Evolutionary conservation across 768 basidiomycete species (phyloP).

Genomic region (Leccinellum albellum): DNA sequence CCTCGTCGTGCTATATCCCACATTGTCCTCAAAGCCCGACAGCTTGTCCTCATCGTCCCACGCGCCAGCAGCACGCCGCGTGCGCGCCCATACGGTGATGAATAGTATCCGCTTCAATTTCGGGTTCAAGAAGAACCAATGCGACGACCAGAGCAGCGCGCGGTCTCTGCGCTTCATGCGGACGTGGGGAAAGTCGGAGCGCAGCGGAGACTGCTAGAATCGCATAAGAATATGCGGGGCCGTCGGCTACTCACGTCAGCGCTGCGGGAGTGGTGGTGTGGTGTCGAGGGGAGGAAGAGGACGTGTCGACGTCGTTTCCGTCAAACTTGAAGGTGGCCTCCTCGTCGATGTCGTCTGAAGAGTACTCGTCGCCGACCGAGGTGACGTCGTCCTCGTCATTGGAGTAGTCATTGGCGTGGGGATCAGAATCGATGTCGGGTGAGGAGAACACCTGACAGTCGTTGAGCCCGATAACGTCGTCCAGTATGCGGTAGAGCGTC

Average conservation of each 20-base stretch:
- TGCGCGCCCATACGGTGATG: slow-evolving; percentile 87
- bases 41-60: slow-evolving; percentile 47
- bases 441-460: slow-evolving; percentile 94
- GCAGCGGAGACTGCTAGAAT: slow-evolving; percentile 32
- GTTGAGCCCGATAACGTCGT: slow-evolving; percentile 83
- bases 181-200: slow-evolving; percentile 42
- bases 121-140: slow-evolving; percentile 95
- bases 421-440: slow-evolving; percentile 92
- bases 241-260: slow-evolving; percentile 2
- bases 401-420: slow-evolving; percentile 79
- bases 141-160: slow-evolving; percentile 89
- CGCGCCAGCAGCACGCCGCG: slow-evolving; percentile 51
- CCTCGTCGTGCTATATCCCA: slow-evolving; percentile 31
- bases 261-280: slow-evolving; percentile 8
- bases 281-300: slow-evolving; percentile 15
- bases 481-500: slow-evolving; percentile 78
- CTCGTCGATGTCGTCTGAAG: slow-evolving; percentile 69
- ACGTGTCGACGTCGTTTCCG: slow-evolving; percentile 70
- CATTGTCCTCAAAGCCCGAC: slow-evolving; percentile 35
- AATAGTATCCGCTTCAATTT: slow-evolving; percentile 91
- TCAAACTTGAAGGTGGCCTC: slow-evolving; percentile 77
- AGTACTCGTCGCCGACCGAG: slow-evolving; percentile 63
- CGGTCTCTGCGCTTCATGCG: slow-evolving; percentile 59
- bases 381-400: slow-evolving; percentile 76
- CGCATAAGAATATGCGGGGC: slow-evolving; percentile 19